Conservation (phyloP, 305 asterid genomes). For the Fraxinus sp. region DNA sequence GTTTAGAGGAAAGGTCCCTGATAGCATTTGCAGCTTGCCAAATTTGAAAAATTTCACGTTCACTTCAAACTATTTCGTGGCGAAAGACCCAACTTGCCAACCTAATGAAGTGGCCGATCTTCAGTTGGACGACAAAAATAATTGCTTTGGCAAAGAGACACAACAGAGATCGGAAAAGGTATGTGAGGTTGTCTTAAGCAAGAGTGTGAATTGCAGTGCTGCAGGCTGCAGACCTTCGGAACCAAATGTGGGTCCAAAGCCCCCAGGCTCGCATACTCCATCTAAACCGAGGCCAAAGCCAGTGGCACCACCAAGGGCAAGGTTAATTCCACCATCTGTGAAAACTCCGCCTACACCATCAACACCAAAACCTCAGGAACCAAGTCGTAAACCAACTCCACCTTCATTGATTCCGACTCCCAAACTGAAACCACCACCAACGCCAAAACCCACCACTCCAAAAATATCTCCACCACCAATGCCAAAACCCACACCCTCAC, state of each 20-base stretch:
- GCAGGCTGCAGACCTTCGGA: constrained; percentile 31
- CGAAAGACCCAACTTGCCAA: constrained; percentile 44
- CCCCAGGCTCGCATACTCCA: constrained; percentile 15
- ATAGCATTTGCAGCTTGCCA: constrained; percentile 50
- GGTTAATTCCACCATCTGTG: not conserved
- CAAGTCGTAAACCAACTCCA: constrained; percentile 13
- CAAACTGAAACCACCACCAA: constrained; percentile 17
- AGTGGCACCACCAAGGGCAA: constrained; percentile 1
- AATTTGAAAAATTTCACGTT: constrained; percentile 47
- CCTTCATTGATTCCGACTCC: constrained; percentile 7
- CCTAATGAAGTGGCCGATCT: constrained; percentile 24
- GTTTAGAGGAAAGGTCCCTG: constrained; percentile 58
- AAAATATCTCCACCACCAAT: not conserved
- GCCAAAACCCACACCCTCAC: constrained; percentile 11
- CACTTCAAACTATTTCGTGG: constrained; percentile 57
- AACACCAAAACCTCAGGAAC: constrained; percentile 14
- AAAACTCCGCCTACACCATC: constrained; percentile 12
- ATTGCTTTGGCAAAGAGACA: constrained; percentile 43
- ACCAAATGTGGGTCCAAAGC: constrained; percentile 20
- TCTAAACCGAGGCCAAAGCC: constrained; percentile 16
- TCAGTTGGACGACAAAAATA: constrained; percentile 34
- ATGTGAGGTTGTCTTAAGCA: constrained; percentile 41
- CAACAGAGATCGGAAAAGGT: constrained; percentile 46
- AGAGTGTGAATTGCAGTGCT: constrained; percentile 44
- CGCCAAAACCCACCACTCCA: constrained; percentile 7